Evolutionary conservation across 495 filamentous ascomycete genomes (phyloP).

Genomic region (Achaetomiella virescens): DNA sequence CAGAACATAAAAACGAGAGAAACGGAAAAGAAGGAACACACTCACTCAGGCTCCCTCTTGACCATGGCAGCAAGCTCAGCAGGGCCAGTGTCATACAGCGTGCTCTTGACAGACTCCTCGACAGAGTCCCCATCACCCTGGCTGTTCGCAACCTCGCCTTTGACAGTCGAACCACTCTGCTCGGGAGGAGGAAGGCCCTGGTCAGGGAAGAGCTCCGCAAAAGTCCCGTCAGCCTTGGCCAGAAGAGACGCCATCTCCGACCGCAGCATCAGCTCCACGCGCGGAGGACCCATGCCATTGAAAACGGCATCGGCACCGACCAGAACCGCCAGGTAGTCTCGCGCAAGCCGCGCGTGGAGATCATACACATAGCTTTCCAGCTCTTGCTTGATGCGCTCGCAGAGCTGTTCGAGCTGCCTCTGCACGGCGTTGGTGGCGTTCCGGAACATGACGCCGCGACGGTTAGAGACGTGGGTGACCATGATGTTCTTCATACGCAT

Average conservation of each 20-base stretch:
- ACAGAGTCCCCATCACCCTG: too few relatives aligned
- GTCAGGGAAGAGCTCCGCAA: not conserved
- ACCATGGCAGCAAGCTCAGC: too few relatives aligned
- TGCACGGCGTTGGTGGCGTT: constrained; percentile 41
- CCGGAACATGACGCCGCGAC: constrained; percentile 47
- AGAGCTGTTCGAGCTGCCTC: constrained; percentile 33
- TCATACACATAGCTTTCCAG: constrained; percentile 37
- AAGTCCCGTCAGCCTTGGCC: constrained; percentile 2
- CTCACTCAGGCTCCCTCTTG: too few relatives aligned
- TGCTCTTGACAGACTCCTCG: too few relatives aligned
- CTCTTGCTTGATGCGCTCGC: constrained; percentile 26
- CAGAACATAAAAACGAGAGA: too few relatives aligned
- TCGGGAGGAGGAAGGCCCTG: too few relatives aligned
- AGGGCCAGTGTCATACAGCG: too few relatives aligned
- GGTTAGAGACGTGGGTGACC: constrained; percentile 40
- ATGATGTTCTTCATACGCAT: constrained; percentile 53
- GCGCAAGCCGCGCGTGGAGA: constrained; percentile 35
- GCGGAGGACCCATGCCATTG: not conserved
- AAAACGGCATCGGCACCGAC: constrained; percentile 11
- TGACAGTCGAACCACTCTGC: too few relatives aligned
- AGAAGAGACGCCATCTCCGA: constrained; percentile 17
- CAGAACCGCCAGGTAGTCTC: constrained; percentile 39
- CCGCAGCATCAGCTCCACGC: constrained; percentile 17
- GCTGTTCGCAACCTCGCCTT: too few relatives aligned
- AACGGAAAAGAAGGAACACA: too few relatives aligned